Conservation (phyloP, 2,329 filamentous ascomycete species). For the Colletotrichum scovillei region DNA sequence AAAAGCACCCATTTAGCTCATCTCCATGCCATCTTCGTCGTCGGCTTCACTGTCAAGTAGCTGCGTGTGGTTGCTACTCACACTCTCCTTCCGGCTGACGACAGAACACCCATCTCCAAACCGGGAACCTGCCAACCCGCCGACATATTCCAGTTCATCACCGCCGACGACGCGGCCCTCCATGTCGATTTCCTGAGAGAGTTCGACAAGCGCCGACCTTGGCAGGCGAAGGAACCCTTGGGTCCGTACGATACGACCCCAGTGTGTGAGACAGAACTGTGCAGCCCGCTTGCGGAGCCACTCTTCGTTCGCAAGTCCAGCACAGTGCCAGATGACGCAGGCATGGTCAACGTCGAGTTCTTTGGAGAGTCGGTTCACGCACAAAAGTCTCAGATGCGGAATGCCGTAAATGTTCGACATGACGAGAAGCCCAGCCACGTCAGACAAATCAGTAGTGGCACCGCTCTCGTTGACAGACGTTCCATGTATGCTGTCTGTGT, state of each 20-base stretch:
- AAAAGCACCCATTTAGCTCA: conserved; percentile 47
- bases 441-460: conserved; percentile 81
- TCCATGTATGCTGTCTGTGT: conserved; percentile 88
- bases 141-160: conserved; percentile 77
- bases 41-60: conserved; percentile 67
- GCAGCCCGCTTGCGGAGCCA: conserved; percentile 93
- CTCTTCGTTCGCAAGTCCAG: conserved; percentile 88
- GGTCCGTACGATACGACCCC: conserved; percentile 93
- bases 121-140: conserved; percentile 59
- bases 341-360: conserved; percentile 96
- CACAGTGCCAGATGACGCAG: conserved; percentile 95
- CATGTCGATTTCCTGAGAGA: conserved; percentile 92
- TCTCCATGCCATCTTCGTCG: conserved; percentile 73
- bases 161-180: conserved; percentile 93
- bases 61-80: conserved; percentile 69
- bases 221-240: conserved; percentile 86
- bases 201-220: conserved; percentile 83
- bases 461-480: conserved; percentile 66
- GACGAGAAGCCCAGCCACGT: conserved; percentile 93
- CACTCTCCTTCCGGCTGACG: conserved; percentile 66
- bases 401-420: conserved; percentile 99
- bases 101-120: conserved; percentile 54
- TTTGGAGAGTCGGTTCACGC: conserved; percentile 88
- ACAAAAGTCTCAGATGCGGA: conserved; percentile 89
- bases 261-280: conserved; percentile 89